Evolutionary conservation across 2,329 filamentous ascomycete genomes (phyloP).

Genomic region (Penicillium hordei): DNA sequence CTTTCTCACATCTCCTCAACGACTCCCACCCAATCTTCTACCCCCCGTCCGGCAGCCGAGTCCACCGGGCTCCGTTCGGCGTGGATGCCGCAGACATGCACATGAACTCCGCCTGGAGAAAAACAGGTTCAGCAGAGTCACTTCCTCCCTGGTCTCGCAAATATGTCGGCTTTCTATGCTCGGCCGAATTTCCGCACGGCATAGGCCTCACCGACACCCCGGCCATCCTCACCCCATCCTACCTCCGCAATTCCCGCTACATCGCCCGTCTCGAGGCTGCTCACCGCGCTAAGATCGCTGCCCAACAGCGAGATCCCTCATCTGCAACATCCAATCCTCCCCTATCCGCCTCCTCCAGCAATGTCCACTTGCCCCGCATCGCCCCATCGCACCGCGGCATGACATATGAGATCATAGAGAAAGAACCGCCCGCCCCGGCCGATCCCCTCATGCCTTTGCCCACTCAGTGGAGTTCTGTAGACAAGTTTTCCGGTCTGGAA

Average conservation of each 20-base stretch:
- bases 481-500: constrained; percentile 73
- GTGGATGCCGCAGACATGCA: constrained; percentile 51
- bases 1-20: constrained; percentile 59
- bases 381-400: constrained; percentile 71
- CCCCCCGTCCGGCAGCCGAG: constrained; percentile 37
- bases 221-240: constrained; percentile 78
- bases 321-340: constrained; percentile 50
- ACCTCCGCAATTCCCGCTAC: constrained; percentile 75
- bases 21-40: constrained; percentile 34
- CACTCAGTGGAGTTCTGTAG: constrained; percentile 75
- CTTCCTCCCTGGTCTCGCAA: constrained; percentile 52
- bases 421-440: constrained; percentile 59
- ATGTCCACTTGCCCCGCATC: constrained; percentile 58
- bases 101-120: constrained; percentile 49
- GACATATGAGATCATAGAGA: constrained; percentile 81
- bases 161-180: constrained; percentile 40
- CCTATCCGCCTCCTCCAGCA: constrained; percentile 57
- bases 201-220: constrained; percentile 31
- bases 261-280: constrained; percentile 72
- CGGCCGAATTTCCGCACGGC: constrained; percentile 28
- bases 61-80: constrained; percentile 37
- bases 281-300: constrained; percentile 60
- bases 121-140: constrained; percentile 37
- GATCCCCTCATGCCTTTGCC: constrained; percentile 70
- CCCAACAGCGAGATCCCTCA: constrained; percentile 48